A percentile compares a stretch with the other conserved stretches of the same genome.
Conservation (phyloP, 2,329 filamentous ascomycete species). For the Neocucurbitaria cava region DNA sequence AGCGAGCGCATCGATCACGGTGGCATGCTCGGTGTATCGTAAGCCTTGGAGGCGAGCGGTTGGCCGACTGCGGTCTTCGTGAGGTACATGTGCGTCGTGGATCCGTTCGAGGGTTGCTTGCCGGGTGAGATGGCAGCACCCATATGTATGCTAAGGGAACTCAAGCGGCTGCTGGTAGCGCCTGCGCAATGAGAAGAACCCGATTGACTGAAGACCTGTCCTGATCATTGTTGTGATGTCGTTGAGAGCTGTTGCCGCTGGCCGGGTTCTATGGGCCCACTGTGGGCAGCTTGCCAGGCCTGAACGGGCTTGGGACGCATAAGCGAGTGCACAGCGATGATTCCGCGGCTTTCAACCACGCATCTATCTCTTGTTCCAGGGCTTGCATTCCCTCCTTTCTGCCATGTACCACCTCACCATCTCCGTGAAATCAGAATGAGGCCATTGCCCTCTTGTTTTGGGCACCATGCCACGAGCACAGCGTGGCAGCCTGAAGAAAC, state of each 20-base stretch:
- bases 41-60: conserved; percentile 23
- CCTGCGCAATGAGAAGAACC: conserved; percentile 29
- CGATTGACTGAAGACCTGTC: conserved; percentile 12
- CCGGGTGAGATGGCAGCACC: conserved; percentile 25
- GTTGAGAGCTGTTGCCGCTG: conserved; percentile 12
- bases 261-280: conserved; percentile 14
- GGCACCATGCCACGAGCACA: background rate
- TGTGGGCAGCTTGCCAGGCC: conserved; percentile 9
- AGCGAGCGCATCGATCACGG: conserved; percentile 37
- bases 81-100: conserved; percentile 26
- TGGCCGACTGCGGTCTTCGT: conserved; percentile 17
- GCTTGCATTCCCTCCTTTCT: background rate
- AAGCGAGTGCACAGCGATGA: conserved; percentile 20
- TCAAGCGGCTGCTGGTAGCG: conserved; percentile 29
- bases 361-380: background rate
- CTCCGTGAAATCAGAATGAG: background rate
- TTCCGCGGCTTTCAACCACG: conserved; percentile 2
- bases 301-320: background rate
- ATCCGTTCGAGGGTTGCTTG: conserved; percentile 27
- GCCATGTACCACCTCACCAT: background rate
- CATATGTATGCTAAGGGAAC: conserved; percentile 35
- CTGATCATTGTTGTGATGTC: conserved; percentile 26
- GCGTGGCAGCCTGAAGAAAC: background rate
- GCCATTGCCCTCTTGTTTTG: background rate
- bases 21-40: conserved; percentile 17